Conservation (phyloP, 306 rosid genomes). For the Myrica gale region DNA sequence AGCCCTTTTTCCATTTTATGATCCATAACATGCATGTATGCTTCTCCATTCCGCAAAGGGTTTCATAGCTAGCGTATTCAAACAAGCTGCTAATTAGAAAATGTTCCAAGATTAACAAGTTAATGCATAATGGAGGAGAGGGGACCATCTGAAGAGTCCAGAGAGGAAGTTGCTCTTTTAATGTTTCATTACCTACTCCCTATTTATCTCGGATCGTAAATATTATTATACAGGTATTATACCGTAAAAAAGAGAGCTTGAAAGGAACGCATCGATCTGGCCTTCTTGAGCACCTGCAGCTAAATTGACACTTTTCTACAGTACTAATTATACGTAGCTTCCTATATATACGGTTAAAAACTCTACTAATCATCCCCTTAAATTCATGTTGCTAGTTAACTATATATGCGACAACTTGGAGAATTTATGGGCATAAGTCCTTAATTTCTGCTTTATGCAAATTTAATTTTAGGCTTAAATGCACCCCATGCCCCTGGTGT, state of each 20-base stretch:
- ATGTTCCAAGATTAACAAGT: not conserved
- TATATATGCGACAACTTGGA: not conserved
- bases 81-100: too few species aligned
- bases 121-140: not conserved
- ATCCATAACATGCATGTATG: not conserved
- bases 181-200: slow-evolving; percentile 7
- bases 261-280: not conserved
- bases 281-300: not conserved
- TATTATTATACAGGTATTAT: not conserved
- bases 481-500: too few species aligned
- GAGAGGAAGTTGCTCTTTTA: not conserved
- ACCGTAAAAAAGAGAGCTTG: not conserved
- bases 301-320: too few species aligned
- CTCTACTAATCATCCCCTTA: too few species aligned
- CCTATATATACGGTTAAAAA: too few species aligned
- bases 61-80: too few species aligned
- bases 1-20: not conserved
- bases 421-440: not conserved
- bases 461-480: not conserved
- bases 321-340: too few species aligned
- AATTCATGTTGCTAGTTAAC: too few species aligned
- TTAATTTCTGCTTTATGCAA: not conserved
- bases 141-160: slow-evolving; percentile 2
- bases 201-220: not conserved
- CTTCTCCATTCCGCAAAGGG: not conserved